Percentiles rank a stretch among this genome's conserved stretches.
phyloP scores from a whole-genome alignment of 768 basidiomycete species.

The Tylopilus plumbeoviolaceoides region DNA sequence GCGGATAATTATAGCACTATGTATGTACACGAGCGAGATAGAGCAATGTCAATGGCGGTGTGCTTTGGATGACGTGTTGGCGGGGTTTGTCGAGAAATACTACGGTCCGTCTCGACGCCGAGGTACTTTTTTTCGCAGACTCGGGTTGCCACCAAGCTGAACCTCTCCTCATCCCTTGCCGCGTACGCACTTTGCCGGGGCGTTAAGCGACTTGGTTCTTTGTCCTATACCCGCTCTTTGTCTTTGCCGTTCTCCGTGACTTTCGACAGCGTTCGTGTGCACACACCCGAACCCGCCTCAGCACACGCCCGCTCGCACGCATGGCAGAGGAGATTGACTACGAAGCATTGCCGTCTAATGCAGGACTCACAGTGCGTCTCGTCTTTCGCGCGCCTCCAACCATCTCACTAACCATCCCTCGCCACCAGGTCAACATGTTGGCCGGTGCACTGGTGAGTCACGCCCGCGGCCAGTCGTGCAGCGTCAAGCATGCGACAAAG shows the following conservation, averaged over 20 bases:
- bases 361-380: constrained; percentile 61
- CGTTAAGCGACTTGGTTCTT: constrained; percentile 3
- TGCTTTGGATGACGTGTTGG: neutral
- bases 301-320: constrained; percentile 11
- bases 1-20: constrained; percentile 1
- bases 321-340: constrained; percentile 54
- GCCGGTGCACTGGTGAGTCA: constrained; percentile 88
- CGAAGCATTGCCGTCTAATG: constrained; percentile 68
- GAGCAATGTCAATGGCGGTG: neutral
- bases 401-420: constrained; percentile 12
- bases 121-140: constrained; percentile 2
- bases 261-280: constrained; percentile 2
- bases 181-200: neutral
- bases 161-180: neutral
- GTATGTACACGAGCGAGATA: neutral
- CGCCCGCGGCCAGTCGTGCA: constrained; percentile 1
- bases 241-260: neutral
- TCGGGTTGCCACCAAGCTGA: neutral
- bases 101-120: constrained; percentile 2
- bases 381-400: constrained; percentile 7
- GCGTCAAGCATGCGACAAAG: neutral
- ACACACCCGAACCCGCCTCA: constrained; percentile 2
- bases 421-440: constrained; percentile 83
- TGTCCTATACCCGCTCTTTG: neutral
- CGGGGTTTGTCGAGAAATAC: neutral